A percentile compares a stretch with the other conserved stretches of the same genome.
These are phyloP conservation scores for Globisporangium apiculatum DNA, from an alignment of 352 stramenopile genomes.

Conservation along the genomic window DNA sequence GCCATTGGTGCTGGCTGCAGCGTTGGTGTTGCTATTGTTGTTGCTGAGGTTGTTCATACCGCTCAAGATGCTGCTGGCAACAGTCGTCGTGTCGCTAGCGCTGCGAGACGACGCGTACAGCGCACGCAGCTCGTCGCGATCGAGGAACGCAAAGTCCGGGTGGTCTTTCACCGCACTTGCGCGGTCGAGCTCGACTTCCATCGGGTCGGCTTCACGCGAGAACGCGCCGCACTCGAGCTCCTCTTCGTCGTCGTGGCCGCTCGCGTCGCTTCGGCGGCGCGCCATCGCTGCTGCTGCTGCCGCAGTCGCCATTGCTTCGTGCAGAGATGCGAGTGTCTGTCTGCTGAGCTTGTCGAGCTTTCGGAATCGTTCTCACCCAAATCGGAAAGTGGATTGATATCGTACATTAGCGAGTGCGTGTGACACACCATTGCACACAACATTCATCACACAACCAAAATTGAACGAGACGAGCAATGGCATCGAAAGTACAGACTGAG, in stretches of 20 bases:
- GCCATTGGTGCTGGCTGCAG: background rate
- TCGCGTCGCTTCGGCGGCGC: background rate
- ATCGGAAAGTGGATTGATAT: background rate
- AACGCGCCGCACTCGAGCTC: constrained; percentile 60
- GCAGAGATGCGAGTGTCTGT: background rate
- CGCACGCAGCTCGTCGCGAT: constrained; percentile 22
- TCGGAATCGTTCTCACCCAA: background rate
- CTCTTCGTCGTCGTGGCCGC: constrained; percentile 20
- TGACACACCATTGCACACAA: background rate
- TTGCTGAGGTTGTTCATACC: constrained; percentile 1
- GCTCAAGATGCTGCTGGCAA: constrained; percentile 2
- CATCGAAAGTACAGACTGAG: background rate
- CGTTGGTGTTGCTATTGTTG: background rate
- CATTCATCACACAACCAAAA: background rate
- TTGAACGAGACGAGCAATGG: background rate
- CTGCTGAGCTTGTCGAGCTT: background rate
- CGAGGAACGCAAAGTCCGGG: constrained; percentile 57
- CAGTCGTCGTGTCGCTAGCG: background rate
- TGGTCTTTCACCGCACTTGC: constrained; percentile 54
- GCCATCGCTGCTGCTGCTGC: background rate
- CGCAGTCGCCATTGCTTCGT: background rate
- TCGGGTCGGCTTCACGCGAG: constrained; percentile 53
- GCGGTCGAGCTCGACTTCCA: constrained; percentile 61
- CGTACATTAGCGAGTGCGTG: background rate
- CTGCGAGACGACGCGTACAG: constrained; percentile 6